Conservation (phyloP, 352 stramenopile genomes). For the Phytophthora pini region DNA sequence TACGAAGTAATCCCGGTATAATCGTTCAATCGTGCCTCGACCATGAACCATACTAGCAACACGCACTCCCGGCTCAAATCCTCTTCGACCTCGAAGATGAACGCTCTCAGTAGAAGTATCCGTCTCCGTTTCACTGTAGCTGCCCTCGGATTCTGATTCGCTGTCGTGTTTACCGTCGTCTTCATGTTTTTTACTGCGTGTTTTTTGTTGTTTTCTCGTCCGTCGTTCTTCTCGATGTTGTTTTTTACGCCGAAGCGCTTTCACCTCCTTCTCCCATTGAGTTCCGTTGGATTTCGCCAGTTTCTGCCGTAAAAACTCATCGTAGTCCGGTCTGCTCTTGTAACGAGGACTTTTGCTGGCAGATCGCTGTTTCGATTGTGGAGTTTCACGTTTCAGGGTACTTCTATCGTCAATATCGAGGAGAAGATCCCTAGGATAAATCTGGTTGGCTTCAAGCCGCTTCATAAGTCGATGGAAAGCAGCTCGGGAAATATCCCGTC, state of each 20-base stretch:
- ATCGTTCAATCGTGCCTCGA: slow-evolving; percentile 59
- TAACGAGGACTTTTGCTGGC: slow-evolving; percentile 34
- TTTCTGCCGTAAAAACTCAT: slow-evolving; percentile 47
- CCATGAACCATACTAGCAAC: slow-evolving; percentile 44
- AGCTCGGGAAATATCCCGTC: slow-evolving; percentile 41
- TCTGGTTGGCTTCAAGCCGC: slow-evolving; percentile 46
- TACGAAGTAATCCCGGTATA: slow-evolving; percentile 76
- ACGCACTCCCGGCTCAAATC: slow-evolving; percentile 63
- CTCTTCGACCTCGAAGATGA: slow-evolving; percentile 8
- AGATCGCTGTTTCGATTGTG: not conserved
- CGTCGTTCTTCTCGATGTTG: slow-evolving; percentile 16
- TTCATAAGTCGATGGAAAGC: slow-evolving; percentile 49
- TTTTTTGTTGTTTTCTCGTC: slow-evolving; percentile 9
- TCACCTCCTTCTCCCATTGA: slow-evolving; percentile 35
- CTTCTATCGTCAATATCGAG: slow-evolving; percentile 20
- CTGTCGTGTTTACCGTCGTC: slow-evolving; percentile 29
- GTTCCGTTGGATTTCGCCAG: slow-evolving; percentile 10
- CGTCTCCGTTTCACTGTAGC: slow-evolving; percentile 9
- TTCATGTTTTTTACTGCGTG: not conserved
- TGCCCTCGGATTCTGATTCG: slow-evolving; percentile 21
- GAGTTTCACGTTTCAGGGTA: not conserved
- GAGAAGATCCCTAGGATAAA: slow-evolving; percentile 28
- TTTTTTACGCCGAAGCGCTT: slow-evolving; percentile 25
- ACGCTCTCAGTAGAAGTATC: slow-evolving; percentile 24
- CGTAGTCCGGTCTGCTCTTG: slow-evolving; percentile 50